Conservation (phyloP, 345 rosid species). For the Bruguiera parviflora region DNA sequence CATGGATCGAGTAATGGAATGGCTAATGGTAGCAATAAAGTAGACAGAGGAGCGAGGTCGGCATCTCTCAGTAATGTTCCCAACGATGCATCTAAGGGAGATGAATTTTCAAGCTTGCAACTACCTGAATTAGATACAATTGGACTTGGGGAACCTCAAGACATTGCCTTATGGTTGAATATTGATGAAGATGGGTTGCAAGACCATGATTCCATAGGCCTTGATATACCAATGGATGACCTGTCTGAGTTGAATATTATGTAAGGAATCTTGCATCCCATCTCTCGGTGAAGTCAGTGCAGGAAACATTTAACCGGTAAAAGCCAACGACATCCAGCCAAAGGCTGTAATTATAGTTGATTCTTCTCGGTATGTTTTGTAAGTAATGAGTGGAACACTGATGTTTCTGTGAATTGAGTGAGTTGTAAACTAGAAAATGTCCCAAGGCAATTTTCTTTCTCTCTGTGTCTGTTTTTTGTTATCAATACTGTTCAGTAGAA, state of each 20-base stretch:
- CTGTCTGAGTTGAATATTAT: constrained; percentile 49
- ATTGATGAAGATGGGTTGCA: constrained; percentile 67
- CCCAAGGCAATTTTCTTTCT: too few species aligned
- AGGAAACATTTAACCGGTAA: constrained; percentile 4
- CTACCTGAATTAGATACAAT: constrained; percentile 53
- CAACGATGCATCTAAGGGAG: constrained; percentile 33
- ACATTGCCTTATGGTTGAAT: constrained; percentile 59
- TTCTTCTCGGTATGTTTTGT: constrained; percentile 8
- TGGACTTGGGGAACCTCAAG: constrained; percentile 46
- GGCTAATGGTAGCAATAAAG: constrained; percentile 15
- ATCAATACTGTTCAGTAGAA: too few species aligned
- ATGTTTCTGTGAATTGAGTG: background rate
- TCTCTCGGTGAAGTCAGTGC: background rate
- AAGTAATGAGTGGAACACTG: background rate
- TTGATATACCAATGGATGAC: constrained; percentile 93
- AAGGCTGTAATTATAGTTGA: background rate
- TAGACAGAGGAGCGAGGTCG: constrained; percentile 13
- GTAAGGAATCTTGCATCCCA: constrained; percentile 5
- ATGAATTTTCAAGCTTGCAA: constrained; percentile 46
- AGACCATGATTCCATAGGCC: constrained; percentile 70
- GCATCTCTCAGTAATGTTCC: constrained; percentile 13
- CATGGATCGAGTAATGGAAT: constrained; percentile 20
- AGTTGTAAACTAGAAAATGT: too few species aligned
- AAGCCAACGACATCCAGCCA: background rate
- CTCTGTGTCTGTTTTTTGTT: too few species aligned